Evolutionary conservation across 2,329 filamentous ascomycete genomes (phyloP), one percentile per base, ranked within the genome.

Genomic region (Zopfia rhizophila): DNA sequence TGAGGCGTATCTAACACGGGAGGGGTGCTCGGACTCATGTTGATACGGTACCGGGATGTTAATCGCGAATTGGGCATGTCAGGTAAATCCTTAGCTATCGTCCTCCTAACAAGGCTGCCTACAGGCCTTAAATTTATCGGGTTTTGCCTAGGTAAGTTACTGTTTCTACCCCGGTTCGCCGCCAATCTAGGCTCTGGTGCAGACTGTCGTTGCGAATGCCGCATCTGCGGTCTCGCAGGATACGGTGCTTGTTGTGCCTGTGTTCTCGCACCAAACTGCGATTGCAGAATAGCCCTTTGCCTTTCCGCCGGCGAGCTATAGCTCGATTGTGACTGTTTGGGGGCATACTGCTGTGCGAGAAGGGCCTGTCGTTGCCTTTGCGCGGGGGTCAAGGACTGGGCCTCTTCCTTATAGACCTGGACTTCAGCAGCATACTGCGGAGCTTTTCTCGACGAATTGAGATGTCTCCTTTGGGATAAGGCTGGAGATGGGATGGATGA

Each of bases 371-470:
- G 62, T 62, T 67, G 65, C 16, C 49, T 48, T 50, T 65, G 56
- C 13, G 65, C 63, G 51, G 63, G 58, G 17, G 59, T 61, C 43
- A 65, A 38, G 4, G 51, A 54, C 19, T 55, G 47, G n/a, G 55
- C 24, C 10, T 44, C 57, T 45, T 60, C 63, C 46, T 61, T 61
- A 49, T 61, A 66, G 5, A 64, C 23, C 36, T 41, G 60, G 35
- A 7, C 58, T 51, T 59, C 68, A 47, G 35, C 32, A 13, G 67
- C 66, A 47, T 60, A 60, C 16, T 70, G 62, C 3, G 61, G 57
- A 12, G 57, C 55, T 53, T 56, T 63, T 28, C 56, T 65, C 5
- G 68, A 71, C 14, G 62, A 67, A 52, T 63, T 68, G 41, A 72
- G 52, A 13, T 61, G 38, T 36, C 69, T 55, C 28, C 60, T 60